Evolutionary conservation across 805 yeast species (phyloP).

Genomic region (Metschnikowia chrysomelidarum): DNA sequence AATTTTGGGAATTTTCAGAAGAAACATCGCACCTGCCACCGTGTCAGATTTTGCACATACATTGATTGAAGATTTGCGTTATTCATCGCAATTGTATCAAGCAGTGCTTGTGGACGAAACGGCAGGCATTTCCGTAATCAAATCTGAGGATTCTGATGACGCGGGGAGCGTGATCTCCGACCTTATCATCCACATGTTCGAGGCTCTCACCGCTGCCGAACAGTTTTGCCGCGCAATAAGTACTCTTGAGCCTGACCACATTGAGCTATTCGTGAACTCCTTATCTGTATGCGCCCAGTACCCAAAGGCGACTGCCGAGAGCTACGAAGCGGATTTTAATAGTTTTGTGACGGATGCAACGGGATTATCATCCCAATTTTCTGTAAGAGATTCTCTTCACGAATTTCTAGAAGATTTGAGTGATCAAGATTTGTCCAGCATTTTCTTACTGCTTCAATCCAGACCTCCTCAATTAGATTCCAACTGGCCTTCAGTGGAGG

Average conservation of each 20-base stretch:
- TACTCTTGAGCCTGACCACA: slow-evolving; percentile 15
- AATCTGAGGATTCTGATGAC: slow-evolving; percentile 19
- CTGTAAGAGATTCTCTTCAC: slow-evolving; percentile 59
- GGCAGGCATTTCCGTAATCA: slow-evolving; percentile 1
- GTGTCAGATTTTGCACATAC: slow-evolving; percentile 16
- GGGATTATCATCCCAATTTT: slow-evolving; percentile 52
- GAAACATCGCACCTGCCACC: slow-evolving; percentile 20
- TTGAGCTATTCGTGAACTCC: slow-evolving; percentile 20
- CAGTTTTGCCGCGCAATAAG: slow-evolving; percentile 22
- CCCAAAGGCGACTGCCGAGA: slow-evolving; percentile 41
- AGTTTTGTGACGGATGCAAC: slow-evolving; percentile 69
- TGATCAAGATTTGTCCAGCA: slow-evolving; percentile 41
- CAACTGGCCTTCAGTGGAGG: too few relatives aligned
- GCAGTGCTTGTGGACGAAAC: slow-evolving; percentile 14
- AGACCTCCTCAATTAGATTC: too few relatives aligned
- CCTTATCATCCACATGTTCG: slow-evolving; percentile 32
- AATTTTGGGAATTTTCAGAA: slow-evolving; percentile 29
- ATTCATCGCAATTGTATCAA: slow-evolving; percentile 15
- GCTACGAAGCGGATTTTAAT: slow-evolving; percentile 63
- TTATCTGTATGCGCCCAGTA: slow-evolving; percentile 40
- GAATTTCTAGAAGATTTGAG: slow-evolving; percentile 55
- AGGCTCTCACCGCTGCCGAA: slow-evolving; percentile 31
- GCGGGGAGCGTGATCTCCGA: slow-evolving; percentile 19
- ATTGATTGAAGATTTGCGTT: slow-evolving; percentile 26
- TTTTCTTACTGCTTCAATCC: too few relatives aligned